Conservation (phyloP, 805 yeast species). For the Peterozyma xylosa region DNA sequence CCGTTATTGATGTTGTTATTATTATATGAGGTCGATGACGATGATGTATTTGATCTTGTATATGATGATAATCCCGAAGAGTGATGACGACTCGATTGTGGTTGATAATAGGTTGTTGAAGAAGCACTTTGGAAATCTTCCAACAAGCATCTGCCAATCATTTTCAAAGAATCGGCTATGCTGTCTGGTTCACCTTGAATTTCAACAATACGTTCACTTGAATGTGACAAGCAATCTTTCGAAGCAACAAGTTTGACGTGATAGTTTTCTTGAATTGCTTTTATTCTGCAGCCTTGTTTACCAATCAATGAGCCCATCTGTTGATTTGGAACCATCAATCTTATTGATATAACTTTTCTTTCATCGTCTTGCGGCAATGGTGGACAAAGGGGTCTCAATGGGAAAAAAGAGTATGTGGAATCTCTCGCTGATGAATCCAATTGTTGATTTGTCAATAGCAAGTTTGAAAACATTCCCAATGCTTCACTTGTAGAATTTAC, state of each 20-base stretch:
- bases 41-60: slow-evolving; percentile 1
- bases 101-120: slow-evolving; percentile 59
- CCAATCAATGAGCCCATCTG: slow-evolving; percentile 91
- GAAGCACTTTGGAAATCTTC: slow-evolving; percentile 67
- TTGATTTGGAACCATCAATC: slow-evolving; percentile 72
- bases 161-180: slow-evolving; percentile 47
- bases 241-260: slow-evolving; percentile 81
- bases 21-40: slow-evolving; percentile 3
- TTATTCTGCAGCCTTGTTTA: slow-evolving; percentile 72
- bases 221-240: slow-evolving; percentile 71
- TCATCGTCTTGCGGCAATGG: slow-evolving; percentile 35
- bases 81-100: slow-evolving; percentile 21
- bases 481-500: slow-evolving; percentile 65
- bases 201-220: slow-evolving; percentile 82
- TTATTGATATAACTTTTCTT: slow-evolving; percentile 36
- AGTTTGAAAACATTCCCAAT: slow-evolving; percentile 59
- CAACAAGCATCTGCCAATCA: slow-evolving; percentile 62
- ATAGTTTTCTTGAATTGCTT: slow-evolving; percentile 62
- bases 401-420: slow-evolving; percentile 44
- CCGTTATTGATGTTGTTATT: slow-evolving; percentile 1
- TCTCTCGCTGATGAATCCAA: slow-evolving; percentile 31
- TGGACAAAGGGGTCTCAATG: slow-evolving; percentile 50
- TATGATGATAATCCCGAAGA: slow-evolving; percentile 1
- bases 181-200: slow-evolving; percentile 71
- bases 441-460: slow-evolving; percentile 25